Evolutionary conservation across 768 basidiomycete genomes (phyloP).

Genomic region (Amanita phalloides): DNA sequence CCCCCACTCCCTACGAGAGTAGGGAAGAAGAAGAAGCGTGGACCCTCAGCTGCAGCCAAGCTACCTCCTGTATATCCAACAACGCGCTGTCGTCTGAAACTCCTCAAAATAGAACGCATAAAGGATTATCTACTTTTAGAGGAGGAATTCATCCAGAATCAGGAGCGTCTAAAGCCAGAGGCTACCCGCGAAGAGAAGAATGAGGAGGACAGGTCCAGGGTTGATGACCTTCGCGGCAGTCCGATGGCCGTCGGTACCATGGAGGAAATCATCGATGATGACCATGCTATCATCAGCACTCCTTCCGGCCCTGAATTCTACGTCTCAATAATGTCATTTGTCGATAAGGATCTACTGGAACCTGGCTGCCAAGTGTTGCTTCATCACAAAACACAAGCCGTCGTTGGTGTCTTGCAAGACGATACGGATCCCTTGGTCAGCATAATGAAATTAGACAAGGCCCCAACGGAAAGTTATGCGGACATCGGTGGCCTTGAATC

Average conservation of each 20-base stretch:
- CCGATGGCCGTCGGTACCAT: slow-evolving; percentile 98
- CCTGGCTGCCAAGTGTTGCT: slow-evolving; percentile 92
- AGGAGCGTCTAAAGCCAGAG: slow-evolving; percentile 84
- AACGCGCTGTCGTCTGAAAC: slow-evolving; percentile 88
- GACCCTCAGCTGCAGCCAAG: slow-evolving; percentile 86
- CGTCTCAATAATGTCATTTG: slow-evolving; percentile 94
- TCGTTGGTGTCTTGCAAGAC: slow-evolving; percentile 93
- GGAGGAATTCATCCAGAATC: slow-evolving; percentile 90
- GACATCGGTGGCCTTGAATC: slow-evolving; percentile 95
- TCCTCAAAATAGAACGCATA: slow-evolving; percentile 95
- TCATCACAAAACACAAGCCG: slow-evolving; percentile 91
- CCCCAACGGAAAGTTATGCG: slow-evolving; percentile 96
- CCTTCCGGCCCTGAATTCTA: slow-evolving; percentile 94
- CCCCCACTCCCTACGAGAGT: slow-evolving; percentile 94
- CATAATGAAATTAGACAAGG: slow-evolving; percentile 99
- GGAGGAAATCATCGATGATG: slow-evolving; percentile 97
- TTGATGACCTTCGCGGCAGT: slow-evolving; percentile 89
- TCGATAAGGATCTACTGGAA: slow-evolving; percentile 96
- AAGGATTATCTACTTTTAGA: slow-evolving; percentile 96
- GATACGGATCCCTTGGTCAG: slow-evolving; percentile 94
- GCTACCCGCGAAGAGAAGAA: slow-evolving; percentile 88
- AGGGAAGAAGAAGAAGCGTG: slow-evolving; percentile 92
- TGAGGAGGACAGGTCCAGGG: slow-evolving; percentile 86
- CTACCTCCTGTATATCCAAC: slow-evolving; percentile 90
- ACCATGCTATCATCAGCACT: slow-evolving; percentile 97